Evolutionary conservation across 2,329 filamentous ascomycete species (phyloP), one percentile per base, ranked within the genome.

Genomic region (Cytospora paraplurivora): DNA sequence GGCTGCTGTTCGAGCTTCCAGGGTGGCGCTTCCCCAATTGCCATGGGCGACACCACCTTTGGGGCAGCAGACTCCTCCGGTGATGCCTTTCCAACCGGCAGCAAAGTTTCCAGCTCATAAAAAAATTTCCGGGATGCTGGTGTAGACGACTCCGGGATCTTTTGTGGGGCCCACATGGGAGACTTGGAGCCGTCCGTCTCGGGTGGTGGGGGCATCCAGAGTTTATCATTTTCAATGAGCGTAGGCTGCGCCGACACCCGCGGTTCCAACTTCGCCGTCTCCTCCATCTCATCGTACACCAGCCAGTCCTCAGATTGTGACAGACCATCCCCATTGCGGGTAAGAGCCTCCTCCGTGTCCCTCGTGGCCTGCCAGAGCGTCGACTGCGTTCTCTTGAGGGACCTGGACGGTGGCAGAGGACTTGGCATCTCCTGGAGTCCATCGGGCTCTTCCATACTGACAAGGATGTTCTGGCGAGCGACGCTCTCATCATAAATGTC

Each of bases 401-500:
- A 62, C 44, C 69, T 62, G 13, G 37, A 37, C 13, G 59, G 63
- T 50, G 69, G 62, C 44, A 57, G 17, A n/a, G 54, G 64, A 13
- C 49, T 54, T 1, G 66, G 62, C 44, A 65, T 63, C 41, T 70
- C 66, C 17, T 67, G 62, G 37, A 70, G 59, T 33, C 65, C 54
- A 27, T 69, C 64, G 50, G 65, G 71, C 68, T 74, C 71, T 67
- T 70, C 70, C 21, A 76, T 64, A n/a, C 69, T 72, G 32, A 74
- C 71, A 57, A 77, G 68, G 51, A 74, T 73, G 11, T 74, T 71
- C 56, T 75, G 71, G 27, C 67, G 55, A 12, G 66, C 59, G 55
- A 66, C 35, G 38, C 57, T 65, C 37, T 69, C 68, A 2, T 70
- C 70, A 32, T 68, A 59, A 27, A 71, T 72, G 4, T 71, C 68